Conservation (phyloP, 305 asterid species). For the Fraxinus paxiana region DNA sequence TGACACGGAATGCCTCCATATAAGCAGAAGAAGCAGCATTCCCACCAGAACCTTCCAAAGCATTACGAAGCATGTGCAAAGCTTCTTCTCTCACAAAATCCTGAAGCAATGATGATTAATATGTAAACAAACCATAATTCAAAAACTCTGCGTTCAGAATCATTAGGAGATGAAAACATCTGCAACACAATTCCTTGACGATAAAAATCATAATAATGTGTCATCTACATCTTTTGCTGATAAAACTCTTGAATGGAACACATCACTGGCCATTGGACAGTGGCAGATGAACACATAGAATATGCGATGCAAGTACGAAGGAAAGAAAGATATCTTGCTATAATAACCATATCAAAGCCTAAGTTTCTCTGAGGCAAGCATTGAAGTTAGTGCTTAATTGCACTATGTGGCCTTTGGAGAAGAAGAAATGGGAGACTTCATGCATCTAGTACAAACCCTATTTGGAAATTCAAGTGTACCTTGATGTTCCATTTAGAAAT, state of each 20-base stretch:
- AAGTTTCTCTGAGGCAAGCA: conserved; percentile 9
- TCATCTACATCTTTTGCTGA: conserved; percentile 11
- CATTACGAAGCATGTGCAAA: conserved; percentile 90
- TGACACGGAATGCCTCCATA: conserved; percentile 79
- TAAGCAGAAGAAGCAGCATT: conserved; percentile 73
- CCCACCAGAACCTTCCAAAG: conserved; percentile 93
- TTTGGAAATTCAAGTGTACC: conserved; percentile 3
- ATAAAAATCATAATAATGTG: conserved; percentile 17
- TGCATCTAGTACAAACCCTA: conserved; percentile 13
- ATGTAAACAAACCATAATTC: conserved; percentile 7
- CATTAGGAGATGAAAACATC: not conserved
- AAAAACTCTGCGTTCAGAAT: conserved; percentile 10
- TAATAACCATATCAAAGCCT: conserved; percentile 6
- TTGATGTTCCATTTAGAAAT: conserved; percentile 10
- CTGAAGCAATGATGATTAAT: conserved; percentile 44
- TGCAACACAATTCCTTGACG: conserved; percentile 2
- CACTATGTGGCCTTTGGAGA: conserved; percentile 4
- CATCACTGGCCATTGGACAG: conserved; percentile 13
- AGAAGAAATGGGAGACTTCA: conserved; percentile 5
- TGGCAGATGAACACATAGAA: conserved; percentile 5
- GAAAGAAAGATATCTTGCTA: conserved; percentile 16
- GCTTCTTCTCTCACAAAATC: conserved; percentile 97
- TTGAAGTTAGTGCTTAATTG: not conserved
- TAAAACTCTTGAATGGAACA: conserved; percentile 1
- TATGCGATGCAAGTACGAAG: conserved; percentile 17